Evolutionary conservation across 192 early-diverging fungal species (phyloP).

Genomic region (Coemansia sp.): DNA sequence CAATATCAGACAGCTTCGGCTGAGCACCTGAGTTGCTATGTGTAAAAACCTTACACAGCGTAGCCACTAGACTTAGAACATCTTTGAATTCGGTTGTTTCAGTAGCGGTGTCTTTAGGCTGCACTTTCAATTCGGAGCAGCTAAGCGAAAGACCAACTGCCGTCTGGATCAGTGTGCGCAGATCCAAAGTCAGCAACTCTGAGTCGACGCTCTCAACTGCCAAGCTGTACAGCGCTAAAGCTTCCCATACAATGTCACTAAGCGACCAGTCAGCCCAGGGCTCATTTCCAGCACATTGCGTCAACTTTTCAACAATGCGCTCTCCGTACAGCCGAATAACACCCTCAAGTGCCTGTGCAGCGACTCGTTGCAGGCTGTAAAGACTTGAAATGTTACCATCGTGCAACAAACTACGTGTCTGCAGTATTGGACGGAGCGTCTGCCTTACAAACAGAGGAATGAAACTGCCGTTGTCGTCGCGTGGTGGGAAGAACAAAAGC

Average conservation of each 20-base stretch:
- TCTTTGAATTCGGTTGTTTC: background rate
- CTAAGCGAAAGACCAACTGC: conserved; percentile 5
- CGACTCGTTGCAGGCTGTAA: conserved; percentile 23
- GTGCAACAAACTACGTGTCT: conserved; percentile 9
- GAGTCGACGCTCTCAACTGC: background rate
- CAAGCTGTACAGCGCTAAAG: conserved; percentile 29
- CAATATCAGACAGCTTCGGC: conserved; percentile 7
- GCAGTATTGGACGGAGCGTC: conserved; percentile 34
- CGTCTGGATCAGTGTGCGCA: conserved; percentile 28
- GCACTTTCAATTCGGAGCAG: background rate
- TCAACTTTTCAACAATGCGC: conserved; percentile 1
- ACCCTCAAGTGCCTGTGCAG: conserved; percentile 33
- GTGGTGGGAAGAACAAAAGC: conserved; percentile 29
- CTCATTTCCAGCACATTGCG: too few species aligned
- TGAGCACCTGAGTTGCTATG: conserved; percentile 7
- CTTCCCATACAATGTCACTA: conserved; percentile 43
- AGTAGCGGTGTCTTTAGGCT: background rate
- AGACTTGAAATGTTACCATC: conserved; percentile 12
- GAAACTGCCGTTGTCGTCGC: conserved; percentile 3
- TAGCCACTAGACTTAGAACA: conserved; percentile 11
- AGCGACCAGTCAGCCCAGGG: conserved; percentile 12
- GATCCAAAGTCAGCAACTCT: background rate
- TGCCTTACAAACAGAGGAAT: conserved; percentile 15
- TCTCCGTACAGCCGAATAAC: conserved; percentile 35
- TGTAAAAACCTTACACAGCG: conserved; percentile 33